phyloP scores from a whole-genome alignment of 768 basidiomycete species.

The Panaeolus cyanescens region DNA sequence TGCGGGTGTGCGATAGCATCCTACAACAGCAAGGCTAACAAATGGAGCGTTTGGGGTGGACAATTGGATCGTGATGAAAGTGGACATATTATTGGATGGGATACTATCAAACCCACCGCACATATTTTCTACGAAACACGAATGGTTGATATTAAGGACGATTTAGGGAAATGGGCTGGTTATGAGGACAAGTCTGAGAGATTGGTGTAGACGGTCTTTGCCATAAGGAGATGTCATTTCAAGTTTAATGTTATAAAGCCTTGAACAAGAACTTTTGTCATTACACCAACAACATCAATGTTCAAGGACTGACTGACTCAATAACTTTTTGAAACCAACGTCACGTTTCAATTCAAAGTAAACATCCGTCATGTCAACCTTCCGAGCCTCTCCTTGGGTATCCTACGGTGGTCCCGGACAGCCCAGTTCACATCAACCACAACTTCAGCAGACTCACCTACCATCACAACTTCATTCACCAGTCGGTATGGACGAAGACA shows the following conservation, averaged over 20 bases:
- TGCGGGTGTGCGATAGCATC: slow-evolving; percentile 61
- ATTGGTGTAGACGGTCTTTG: not conserved
- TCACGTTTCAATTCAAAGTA: slow-evolving; percentile 32
- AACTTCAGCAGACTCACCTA: slow-evolving; percentile 21
- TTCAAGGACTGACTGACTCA: no score
- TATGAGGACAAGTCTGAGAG: slow-evolving; percentile 52
- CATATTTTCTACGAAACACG: slow-evolving; percentile 71
- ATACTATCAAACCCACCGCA: slow-evolving; percentile 57
- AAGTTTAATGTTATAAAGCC: no score
- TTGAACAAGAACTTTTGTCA: no score
- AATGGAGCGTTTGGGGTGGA: slow-evolving; percentile 61
- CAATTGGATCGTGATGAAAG: slow-evolving; percentile 54
- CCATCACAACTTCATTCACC: slow-evolving; percentile 10
- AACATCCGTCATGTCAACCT: slow-evolving; percentile 44
- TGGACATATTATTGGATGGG: slow-evolving; percentile 54
- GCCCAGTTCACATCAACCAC: slow-evolving; percentile 17
- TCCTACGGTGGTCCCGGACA: slow-evolving; percentile 45
- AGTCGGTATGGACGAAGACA: slow-evolving; percentile 45
- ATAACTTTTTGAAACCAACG: slow-evolving; percentile 4
- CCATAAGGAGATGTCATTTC: not conserved
- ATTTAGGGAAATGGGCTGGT: slow-evolving; percentile 65
- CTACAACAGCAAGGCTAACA: slow-evolving; percentile 47
- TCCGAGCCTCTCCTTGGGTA: slow-evolving; percentile 67
- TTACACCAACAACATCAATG: no score
- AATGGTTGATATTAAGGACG: slow-evolving; percentile 57